phyloP scores from a whole-genome alignment of 2,329 filamentous ascomycete genomes.

The Fusarium irregulare region DNA sequence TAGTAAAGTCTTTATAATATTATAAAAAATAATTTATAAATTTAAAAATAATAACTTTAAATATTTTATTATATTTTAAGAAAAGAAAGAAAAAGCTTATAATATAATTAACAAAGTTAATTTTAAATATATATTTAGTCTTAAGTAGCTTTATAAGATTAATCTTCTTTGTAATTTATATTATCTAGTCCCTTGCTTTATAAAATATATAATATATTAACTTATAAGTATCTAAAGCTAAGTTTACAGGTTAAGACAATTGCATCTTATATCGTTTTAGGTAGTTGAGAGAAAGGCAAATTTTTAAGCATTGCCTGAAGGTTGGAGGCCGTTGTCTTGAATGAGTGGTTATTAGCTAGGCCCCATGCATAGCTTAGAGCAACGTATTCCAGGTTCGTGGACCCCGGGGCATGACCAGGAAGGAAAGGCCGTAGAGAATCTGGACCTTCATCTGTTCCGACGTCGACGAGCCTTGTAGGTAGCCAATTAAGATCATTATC shows the following conservation, averaged over 20 bases:
- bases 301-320: too few relatives aligned
- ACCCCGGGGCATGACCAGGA: neutral
- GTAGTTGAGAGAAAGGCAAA: neutral
- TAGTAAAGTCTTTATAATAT: too few relatives aligned
- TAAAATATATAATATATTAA: neutral
- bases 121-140: too few relatives aligned
- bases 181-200: neutral
- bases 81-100: too few relatives aligned
- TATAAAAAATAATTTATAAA: too few relatives aligned
- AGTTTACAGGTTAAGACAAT: neutral
- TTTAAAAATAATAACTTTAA: too few relatives aligned
- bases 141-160: too few relatives aligned
- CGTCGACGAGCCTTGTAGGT: neutral
- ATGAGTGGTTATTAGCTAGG: neutral
- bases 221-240: neutral
- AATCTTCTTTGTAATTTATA: neutral
- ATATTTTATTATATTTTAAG: too few relatives aligned
- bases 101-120: too few relatives aligned
- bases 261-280: neutral
- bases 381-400: neutral
- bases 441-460: neutral
- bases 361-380: constrained; percentile 1
- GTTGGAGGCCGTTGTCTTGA: neutral
- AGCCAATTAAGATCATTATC: neutral
- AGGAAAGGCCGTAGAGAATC: neutral